phyloP scores from a whole-genome alignment of 1,284 basidiomycete genomes.

The Porogramme epimiltina region DNA sequence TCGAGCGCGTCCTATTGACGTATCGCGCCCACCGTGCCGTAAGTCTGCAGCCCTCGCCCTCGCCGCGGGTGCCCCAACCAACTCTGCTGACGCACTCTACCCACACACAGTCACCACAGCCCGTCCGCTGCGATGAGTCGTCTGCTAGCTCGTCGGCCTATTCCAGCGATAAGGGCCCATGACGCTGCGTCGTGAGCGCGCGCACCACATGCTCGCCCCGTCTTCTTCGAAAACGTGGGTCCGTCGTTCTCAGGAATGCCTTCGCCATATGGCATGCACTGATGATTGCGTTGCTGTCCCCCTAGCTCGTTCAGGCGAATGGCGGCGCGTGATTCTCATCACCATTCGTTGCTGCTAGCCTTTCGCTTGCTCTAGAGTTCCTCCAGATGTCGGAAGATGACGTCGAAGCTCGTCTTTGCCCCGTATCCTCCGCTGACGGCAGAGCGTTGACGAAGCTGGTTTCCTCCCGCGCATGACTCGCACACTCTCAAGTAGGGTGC shows the following conservation, averaged over 20 bases:
- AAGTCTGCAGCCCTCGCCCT: neutral
- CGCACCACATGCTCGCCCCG: slow-evolving; percentile 20
- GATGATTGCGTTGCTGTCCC: slow-evolving; percentile 8
- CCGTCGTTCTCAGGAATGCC: slow-evolving; percentile 19
- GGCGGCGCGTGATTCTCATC: slow-evolving; percentile 12
- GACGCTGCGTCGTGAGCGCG: slow-evolving; percentile 11
- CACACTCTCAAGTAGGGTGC: too few relatives aligned
- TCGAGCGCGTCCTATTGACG: neutral
- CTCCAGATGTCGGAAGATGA: slow-evolving; percentile 16
- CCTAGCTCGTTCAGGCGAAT: neutral
- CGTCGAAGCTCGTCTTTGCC: slow-evolving; percentile 8
- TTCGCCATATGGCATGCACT: slow-evolving; percentile 20
- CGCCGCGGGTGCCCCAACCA: neutral
- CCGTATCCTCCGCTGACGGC: neutral
- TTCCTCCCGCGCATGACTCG: neutral
- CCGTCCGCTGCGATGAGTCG: neutral
- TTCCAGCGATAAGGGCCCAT: slow-evolving; percentile 16
- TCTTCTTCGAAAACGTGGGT: slow-evolving; percentile 21
- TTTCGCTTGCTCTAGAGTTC: slow-evolving; percentile 3
- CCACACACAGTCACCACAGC: neutral
- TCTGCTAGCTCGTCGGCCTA: neutral
- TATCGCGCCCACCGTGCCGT: neutral
- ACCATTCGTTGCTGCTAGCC: neutral
- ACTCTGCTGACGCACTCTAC: neutral
- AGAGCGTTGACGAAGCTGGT: neutral